Base-by-base conservation (phyloP, 2,329 filamentous ascomycete species). In the Penicillium sp. region DNA sequence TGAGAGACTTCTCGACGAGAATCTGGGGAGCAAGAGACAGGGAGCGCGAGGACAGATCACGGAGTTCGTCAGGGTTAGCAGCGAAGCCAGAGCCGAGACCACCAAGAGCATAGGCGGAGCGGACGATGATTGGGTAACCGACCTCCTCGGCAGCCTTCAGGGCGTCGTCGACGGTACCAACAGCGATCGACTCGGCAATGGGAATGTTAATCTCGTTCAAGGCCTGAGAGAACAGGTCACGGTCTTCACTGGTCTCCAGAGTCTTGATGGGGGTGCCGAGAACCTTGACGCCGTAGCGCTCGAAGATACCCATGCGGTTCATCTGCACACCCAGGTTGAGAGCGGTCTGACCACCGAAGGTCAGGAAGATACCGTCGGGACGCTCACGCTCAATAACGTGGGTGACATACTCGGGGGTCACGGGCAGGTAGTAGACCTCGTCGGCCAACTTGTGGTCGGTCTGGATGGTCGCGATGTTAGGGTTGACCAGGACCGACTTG, bases 391-490 rank as follows among this genome's bases (percentile, higher is more conserved):
- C 92, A 76, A 99, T 98, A 63, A 99, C 94, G 79, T 98, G 94
- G 72, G 90, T 90, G 74, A 97, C 93, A 80, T 98, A 99, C 84
- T 98, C 94, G 65, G 94, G 90, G 17, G 95, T 99, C 71, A 99
- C 93, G 58, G 95, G 95, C 39, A 98, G 89, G 80, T 97, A 98
- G 84, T 98, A 98, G 73, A 98, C 90, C 81, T 98, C 93, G 75
- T 98, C 94, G 73, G 92, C 92, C 75, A 98, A 90, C 72, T 90
- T 89, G 84, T 98, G 94, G 77, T 96, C 92, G 70, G 94, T 98
- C 81, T 98, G 94, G 73, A 98, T 98, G 59, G 95, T 98, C 61
- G 94, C 94, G 76, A 98, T 98, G 78, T 98, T 98, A 71, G 94
- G 94, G 81, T 98, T 98, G 77, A 98, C 93, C 66, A 98, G 87